These are phyloP conservation scores for Elsinoe necatrix DNA, from an alignment of 2,329 filamentous ascomycete genomes.

Conservation along the genomic window DNA sequence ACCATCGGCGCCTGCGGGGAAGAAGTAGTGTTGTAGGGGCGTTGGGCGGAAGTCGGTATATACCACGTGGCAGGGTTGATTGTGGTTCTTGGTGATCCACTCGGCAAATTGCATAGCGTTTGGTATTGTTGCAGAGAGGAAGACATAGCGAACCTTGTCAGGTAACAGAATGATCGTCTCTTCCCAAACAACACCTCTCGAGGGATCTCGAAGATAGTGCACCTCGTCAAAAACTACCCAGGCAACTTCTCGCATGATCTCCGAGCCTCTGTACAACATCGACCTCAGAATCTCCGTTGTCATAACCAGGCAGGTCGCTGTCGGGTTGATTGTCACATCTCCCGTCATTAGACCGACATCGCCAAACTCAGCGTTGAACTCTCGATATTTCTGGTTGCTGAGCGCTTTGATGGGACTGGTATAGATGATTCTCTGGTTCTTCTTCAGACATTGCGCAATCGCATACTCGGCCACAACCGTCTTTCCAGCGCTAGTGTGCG, in stretches of 20 bases:
- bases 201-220: slow-evolving; percentile 93
- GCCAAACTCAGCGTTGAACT: slow-evolving; percentile 91
- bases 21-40: slow-evolving; percentile 95
- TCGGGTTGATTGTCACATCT: slow-evolving; percentile 98
- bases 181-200: slow-evolving; percentile 95
- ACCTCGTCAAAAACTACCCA: slow-evolving; percentile 99
- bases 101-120: slow-evolving; percentile 99
- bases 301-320: slow-evolving; percentile 96
- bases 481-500: slow-evolving; percentile 95
- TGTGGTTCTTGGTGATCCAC: slow-evolving; percentile 97
- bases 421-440: slow-evolving; percentile 97
- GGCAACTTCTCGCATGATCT: slow-evolving; percentile 98
- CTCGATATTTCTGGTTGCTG: slow-evolving; percentile 97
- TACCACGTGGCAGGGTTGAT: slow-evolving; percentile 95
- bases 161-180: slow-evolving; percentile 97
- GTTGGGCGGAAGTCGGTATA: slow-evolving; percentile 98
- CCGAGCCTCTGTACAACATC: slow-evolving; percentile 95
- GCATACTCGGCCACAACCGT: slow-evolving; percentile 98
- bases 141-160: slow-evolving; percentile 98
- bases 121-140: slow-evolving; percentile 93
- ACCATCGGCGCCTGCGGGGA: slow-evolving; percentile 82
- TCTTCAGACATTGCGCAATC: slow-evolving; percentile 92
- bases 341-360: slow-evolving; percentile 98
- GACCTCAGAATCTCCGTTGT: slow-evolving; percentile 98
- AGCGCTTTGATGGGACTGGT: slow-evolving; percentile 98